phyloP scores from a whole-genome alignment of 805 yeast genomes.

The Lachancea quebecensis region DNA sequence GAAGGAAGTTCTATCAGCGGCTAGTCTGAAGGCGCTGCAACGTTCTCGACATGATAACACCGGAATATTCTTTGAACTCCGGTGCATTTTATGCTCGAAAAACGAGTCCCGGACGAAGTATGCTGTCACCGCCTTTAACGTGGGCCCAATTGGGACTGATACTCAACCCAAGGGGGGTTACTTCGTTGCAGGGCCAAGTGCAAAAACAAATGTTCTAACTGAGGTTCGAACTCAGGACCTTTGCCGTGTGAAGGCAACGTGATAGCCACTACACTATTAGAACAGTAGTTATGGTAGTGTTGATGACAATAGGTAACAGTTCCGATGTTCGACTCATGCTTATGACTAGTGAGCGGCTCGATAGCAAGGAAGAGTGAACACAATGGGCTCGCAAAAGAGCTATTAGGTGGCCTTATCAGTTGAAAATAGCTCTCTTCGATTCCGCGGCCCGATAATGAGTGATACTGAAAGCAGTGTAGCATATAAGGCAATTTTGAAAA shows the following conservation, averaged over 20 bases:
- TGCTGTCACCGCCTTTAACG: background rate
- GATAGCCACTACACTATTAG: conserved; percentile 36
- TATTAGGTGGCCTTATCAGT: background rate
- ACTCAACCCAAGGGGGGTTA: no score
- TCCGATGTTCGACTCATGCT: no score
- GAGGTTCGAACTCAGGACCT: conserved; percentile 38
- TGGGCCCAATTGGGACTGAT: no score
- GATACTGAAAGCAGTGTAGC: background rate
- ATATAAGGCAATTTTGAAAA: background rate
- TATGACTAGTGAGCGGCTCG: no score
- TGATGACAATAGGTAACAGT: background rate
- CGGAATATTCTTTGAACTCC: no score
- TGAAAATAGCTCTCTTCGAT: background rate
- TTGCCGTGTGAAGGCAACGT: conserved; percentile 37
- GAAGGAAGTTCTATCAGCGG: background rate
- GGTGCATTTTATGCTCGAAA: no score
- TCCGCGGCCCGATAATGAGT: background rate
- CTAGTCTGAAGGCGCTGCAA: background rate
- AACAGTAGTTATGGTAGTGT: conserved; percentile 17
- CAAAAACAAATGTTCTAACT: conserved; percentile 26
- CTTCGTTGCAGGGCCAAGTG: no score
- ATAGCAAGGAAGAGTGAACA: background rate
- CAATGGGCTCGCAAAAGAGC: background rate
- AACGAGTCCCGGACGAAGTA: background rate
- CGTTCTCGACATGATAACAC: no score